A percentile compares a stretch with the other conserved stretches of the same genome.
Evolutionary conservation across 352 stramenopile genomes (phyloP).

Genomic region (Pythium brachiatum): DNA sequence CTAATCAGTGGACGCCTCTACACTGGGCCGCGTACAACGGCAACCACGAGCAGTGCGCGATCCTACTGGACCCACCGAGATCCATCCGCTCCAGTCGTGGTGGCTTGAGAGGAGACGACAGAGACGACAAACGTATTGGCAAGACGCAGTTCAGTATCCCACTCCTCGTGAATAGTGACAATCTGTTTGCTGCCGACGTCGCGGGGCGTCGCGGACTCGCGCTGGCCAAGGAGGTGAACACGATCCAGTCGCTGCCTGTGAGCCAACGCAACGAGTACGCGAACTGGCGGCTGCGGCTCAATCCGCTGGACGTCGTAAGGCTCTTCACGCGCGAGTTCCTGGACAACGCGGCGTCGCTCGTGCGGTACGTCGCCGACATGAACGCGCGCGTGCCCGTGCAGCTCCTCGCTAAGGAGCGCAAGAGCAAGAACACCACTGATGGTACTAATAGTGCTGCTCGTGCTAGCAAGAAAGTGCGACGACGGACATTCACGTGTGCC

Average conservation of each 20-base stretch:
- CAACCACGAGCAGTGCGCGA: constrained; percentile 56
- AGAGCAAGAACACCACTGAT: not conserved
- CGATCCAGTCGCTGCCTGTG: constrained; percentile 19
- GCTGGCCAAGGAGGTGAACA: constrained; percentile 38
- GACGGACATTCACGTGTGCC: constrained; percentile 23
- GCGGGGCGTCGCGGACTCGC: constrained; percentile 53
- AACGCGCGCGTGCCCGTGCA: constrained; percentile 43
- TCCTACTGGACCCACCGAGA: constrained; percentile 46
- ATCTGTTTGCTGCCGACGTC: constrained; percentile 64
- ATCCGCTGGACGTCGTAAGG: constrained; percentile 48
- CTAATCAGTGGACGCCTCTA: constrained; percentile 69
- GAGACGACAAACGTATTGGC: constrained; percentile 14
- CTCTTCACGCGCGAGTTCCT: constrained; percentile 62
- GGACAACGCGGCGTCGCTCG: constrained; percentile 32
- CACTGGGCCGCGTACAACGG: constrained; percentile 79
- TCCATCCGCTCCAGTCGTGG: not conserved
- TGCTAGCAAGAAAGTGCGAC: constrained; percentile 18
- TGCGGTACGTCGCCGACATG: constrained; percentile 60
- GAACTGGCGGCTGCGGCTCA: constrained; percentile 56
- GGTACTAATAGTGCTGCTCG: not conserved
- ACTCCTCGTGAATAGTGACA: constrained; percentile 49
- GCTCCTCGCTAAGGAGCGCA: constrained; percentile 10
- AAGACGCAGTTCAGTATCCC: constrained; percentile 58
- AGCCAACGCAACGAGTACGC: constrained; percentile 33
- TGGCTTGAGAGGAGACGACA: not conserved